A percentile compares a stretch with the other conserved stretches of the same genome.
Conservation (phyloP, 2,329 filamentous ascomycete genomes). For the Gaeumannomyces tritici region DNA sequence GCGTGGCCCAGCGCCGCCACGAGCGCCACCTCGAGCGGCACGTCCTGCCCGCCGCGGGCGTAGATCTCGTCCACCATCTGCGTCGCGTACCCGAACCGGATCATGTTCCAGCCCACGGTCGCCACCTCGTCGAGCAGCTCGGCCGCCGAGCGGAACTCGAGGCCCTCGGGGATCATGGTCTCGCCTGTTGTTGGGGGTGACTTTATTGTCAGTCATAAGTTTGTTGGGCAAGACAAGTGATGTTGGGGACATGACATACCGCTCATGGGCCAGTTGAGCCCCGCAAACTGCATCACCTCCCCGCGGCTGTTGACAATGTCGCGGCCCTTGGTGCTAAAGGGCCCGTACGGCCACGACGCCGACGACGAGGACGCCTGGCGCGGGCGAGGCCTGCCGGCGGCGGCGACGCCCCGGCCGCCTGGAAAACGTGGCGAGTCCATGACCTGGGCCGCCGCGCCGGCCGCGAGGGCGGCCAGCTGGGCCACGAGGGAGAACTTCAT, state of each 20-base stretch:
- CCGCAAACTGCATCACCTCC: conserved; percentile 24
- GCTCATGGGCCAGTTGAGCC: conserved; percentile 26
- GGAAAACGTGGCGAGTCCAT: neutral
- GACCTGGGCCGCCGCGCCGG: conserved; percentile 1
- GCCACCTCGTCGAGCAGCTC: conserved; percentile 38
- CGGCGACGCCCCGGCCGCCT: neutral
- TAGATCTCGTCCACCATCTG: conserved; percentile 44
- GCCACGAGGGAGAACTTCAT: conserved; percentile 3
- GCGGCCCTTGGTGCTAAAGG: conserved; percentile 25
- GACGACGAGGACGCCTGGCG: neutral
- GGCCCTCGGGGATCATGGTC: conserved; percentile 45
- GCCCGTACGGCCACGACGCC: conserved; percentile 24
- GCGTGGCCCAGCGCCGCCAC: conserved; percentile 29
- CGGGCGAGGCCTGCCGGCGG: neutral
- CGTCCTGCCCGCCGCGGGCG: conserved; percentile 26
- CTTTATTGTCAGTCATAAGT: too few species aligned
- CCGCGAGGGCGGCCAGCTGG: conserved; percentile 1
- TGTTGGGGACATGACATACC: conserved; percentile 7
- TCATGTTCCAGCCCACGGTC: conserved; percentile 43
- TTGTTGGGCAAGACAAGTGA: too few species aligned
- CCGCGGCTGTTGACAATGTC: conserved; percentile 26
- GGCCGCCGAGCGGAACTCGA: conserved; percentile 40
- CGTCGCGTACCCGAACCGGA: conserved; percentile 45
- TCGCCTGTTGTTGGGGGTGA: conserved; percentile 19
- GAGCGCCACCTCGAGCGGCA: conserved; percentile 26